Evolutionary conservation across 768 basidiomycete genomes (phyloP).

Genomic region (Lepiota brunneoincarnata): DNA sequence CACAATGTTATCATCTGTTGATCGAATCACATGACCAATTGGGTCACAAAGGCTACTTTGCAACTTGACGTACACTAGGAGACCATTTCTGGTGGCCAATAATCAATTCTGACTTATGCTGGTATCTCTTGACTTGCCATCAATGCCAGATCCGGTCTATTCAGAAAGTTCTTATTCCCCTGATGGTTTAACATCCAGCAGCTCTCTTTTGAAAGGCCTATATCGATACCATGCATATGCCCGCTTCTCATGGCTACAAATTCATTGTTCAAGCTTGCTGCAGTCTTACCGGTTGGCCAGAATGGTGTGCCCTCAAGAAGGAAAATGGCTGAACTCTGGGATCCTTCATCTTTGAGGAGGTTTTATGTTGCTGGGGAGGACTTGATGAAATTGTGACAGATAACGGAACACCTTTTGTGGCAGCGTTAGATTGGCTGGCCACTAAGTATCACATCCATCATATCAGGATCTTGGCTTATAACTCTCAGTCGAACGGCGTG

Average conservation of each 20-base stretch:
- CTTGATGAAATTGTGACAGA: conserved; percentile 36
- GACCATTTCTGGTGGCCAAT: conserved; percentile 31
- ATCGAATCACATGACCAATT: conserved; percentile 22
- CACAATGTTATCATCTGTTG: conserved; percentile 17
- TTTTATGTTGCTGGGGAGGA: conserved; percentile 26
- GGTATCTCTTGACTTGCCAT: conserved; percentile 26
- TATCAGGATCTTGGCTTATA: conserved; percentile 28
- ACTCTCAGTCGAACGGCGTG: conserved; percentile 27
- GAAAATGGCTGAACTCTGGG: conserved; percentile 26
- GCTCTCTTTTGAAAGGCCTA: conserved; percentile 33
- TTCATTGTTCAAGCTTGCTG: conserved; percentile 36
- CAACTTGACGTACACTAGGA: conserved; percentile 15
- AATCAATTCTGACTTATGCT: conserved; percentile 20
- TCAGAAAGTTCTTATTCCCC: conserved; percentile 22
- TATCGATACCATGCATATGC: conserved; percentile 41
- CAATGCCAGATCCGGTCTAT: conserved; percentile 23
- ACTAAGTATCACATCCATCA: conserved; percentile 25
- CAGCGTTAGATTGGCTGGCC: no score
- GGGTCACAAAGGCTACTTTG: conserved; percentile 25
- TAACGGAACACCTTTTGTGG: conserved; percentile 29
- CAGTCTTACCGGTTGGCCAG: conserved; percentile 29
- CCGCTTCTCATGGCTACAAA: conserved; percentile 24
- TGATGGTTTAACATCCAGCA: conserved; percentile 20
- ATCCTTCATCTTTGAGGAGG: conserved; percentile 19
- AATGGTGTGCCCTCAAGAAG: conserved; percentile 23